Evolutionary conservation across 345 rosid genomes (phyloP), one percentile per base, ranked within the genome.

Genomic region (Rubroshorea leprosula): DNA sequence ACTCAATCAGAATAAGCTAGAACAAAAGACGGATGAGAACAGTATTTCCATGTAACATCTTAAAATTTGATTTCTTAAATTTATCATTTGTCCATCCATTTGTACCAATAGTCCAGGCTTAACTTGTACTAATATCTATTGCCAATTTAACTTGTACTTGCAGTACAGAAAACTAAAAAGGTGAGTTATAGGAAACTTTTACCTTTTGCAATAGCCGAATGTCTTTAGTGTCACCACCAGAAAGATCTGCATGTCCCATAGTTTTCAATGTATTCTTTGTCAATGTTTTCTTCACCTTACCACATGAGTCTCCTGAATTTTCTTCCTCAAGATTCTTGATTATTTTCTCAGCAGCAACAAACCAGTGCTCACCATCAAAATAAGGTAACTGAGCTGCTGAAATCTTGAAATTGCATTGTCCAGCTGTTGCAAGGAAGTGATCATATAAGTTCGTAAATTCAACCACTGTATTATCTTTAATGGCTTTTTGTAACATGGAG

Each of bases 311-410:
- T 5, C 53, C 51, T 15, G 57, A 54, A 48, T 62, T 55, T 66
- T 66, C 64, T 61, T 5, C 58, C 63, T 72, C 71, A 4, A 76
- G 56, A 9, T 64, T 61, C 25, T 66, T 68, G 46, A 74, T 44
- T 58, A 70, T 10, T 55, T 25, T 17, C 70, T 80, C 76, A 23
- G 85, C 79, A 46, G 62, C 68, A 58, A 18, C 18, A 49, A 76
- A 71, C 85, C 85, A 83, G 62, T 66, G 77, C 54, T 72, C 79
- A 39, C 88, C 85, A 63, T 83, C 88, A 65, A 80, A 75, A 67
- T 80, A 80, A 23, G 88, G 88, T 66, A 83, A 61, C 17, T 72
- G 71, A 4, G 88, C 71, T 59, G 80, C 79, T 26, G 79, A 68
- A 27, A 68, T 63, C 56, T 74, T 72, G 60, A 68, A 59, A 51